Evolutionary conservation across 495 filamentous ascomycete genomes (phyloP).

Genomic region (Amniculicola lignicola): DNA sequence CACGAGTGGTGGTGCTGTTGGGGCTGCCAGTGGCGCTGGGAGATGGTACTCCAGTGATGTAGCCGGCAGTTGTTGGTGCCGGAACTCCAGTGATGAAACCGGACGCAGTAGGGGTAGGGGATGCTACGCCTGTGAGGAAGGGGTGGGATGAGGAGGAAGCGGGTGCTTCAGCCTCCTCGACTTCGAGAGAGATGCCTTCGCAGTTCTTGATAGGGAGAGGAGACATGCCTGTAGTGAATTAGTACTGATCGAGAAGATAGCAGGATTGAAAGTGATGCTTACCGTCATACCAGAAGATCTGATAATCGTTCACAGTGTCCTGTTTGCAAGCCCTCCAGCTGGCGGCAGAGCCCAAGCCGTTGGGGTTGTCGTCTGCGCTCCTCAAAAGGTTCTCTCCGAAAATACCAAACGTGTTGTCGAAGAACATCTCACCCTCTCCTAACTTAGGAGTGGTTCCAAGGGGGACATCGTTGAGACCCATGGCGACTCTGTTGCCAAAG

Average conservation of each 20-base stretch:
- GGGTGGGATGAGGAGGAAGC: no score
- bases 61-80: no score
- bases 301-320: constrained; percentile 1
- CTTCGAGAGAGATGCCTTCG: not conserved
- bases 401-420: not conserved
- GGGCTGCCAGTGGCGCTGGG: no score
- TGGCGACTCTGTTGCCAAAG: not conserved
- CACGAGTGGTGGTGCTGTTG: no score
- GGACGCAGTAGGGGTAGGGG: no score
- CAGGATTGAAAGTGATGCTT: not conserved
- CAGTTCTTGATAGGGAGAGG: constrained; percentile 15
- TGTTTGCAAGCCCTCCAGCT: not conserved
- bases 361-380: not conserved
- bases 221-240: not conserved
- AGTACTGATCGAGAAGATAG: not conserved
- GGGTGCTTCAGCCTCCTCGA: no score
- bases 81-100: no score
- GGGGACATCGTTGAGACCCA: not conserved
- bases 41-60: no score
- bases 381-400: not conserved
- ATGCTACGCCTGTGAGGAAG: no score
- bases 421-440: not conserved
- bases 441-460: not conserved
- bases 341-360: not conserved
- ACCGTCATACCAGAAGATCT: constrained; percentile 13